Evolutionary conservation across 2,329 filamentous ascomycete species (phyloP), one percentile per base, ranked within the genome.

Genomic region (Seiridium cupressi): DNA sequence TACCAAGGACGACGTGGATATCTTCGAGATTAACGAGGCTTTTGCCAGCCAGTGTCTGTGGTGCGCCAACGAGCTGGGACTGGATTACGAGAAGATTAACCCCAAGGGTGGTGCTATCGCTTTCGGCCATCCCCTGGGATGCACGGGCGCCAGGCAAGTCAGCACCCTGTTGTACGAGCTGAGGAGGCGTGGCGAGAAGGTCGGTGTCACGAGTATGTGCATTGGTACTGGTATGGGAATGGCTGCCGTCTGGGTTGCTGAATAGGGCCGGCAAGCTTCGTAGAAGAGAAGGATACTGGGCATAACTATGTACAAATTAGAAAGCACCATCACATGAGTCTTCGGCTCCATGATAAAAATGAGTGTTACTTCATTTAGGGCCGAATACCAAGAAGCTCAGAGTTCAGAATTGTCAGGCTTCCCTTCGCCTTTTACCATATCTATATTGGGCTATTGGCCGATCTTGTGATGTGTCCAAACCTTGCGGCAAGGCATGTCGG

Each of bases 1-100:
- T 69, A 83, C 81, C 73, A 92, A 89, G 77, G 89, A 96, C 60
- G 94, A 98, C 67, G 92, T 99, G 36, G 95, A 98, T 74, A 94
- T 98, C 72, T 98, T 86, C 72, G 95, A 99, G 85, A 97, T 99
- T 84, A 99, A 99, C 82, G 95, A 99, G 85, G 95, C 95, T 1
- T 99, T 99, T 76, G 95, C 95, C 38, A 91, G 87, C 64, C 94
- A 98, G 84, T 97, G 92, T 77, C 77, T 98, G 66, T 98, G 91
- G 90, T 97, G 93, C 76, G 87, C 91, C 64, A 91, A 95, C 70
- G 89, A 97, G 81, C 85, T 99, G 31, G 89, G 89, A 49, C 79
- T 99, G 35, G 90, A 92, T 57, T 73, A 83, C 62, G 89, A 91
- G 66, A 98, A 97, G 85, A 88, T 99, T 73, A 98, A 98, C 81